A percentile compares a stretch with the other conserved stretches of the same genome.
Evolutionary conservation across 1,284 basidiomycete genomes (phyloP).

Genomic region (Irpex lacteus): DNA sequence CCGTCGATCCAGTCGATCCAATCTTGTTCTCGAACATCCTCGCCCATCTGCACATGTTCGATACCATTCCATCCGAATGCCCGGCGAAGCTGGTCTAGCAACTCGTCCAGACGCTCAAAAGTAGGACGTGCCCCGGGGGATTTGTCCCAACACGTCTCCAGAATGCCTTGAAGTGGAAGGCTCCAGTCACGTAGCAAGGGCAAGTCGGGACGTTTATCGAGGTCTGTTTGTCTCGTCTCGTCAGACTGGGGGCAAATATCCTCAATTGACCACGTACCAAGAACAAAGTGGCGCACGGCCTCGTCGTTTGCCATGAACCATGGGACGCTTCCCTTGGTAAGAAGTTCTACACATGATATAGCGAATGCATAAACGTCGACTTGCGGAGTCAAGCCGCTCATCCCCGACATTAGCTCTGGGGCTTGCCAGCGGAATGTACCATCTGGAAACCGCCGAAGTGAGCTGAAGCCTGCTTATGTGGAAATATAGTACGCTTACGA

Average conservation of each 20-base stretch:
- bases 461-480: slow-evolving; percentile 3
- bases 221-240: slow-evolving; percentile 34
- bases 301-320: slow-evolving; percentile 62
- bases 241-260: background rate
- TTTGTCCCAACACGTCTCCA: slow-evolving; percentile 48
- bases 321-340: slow-evolving; percentile 59
- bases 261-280: slow-evolving; percentile 40
- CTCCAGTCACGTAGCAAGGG: slow-evolving; percentile 35
- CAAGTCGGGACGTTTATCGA: slow-evolving; percentile 52
- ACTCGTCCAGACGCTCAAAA: slow-evolving; percentile 43
- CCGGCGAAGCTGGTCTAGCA: slow-evolving; percentile 36
- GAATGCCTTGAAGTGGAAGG: slow-evolving; percentile 33
- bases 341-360: slow-evolving; percentile 68
- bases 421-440: slow-evolving; percentile 72
- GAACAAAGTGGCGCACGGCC: slow-evolving; percentile 54
- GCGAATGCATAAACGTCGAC: slow-evolving; percentile 76
- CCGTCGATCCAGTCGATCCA: slow-evolving; percentile 11
- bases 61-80: slow-evolving; percentile 28
- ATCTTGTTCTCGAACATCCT: slow-evolving; percentile 18
- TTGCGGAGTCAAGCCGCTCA: slow-evolving; percentile 47
- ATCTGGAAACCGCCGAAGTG: slow-evolving; percentile 29
- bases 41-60: slow-evolving; percentile 22
- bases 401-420: slow-evolving; percentile 64
- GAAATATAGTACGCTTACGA: slow-evolving; percentile 40
- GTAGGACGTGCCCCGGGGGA: slow-evolving; percentile 43